Evolutionary conservation across 2,329 filamentous ascomycete genomes (phyloP).

Genomic region (Botrytis byssoidea): DNA sequence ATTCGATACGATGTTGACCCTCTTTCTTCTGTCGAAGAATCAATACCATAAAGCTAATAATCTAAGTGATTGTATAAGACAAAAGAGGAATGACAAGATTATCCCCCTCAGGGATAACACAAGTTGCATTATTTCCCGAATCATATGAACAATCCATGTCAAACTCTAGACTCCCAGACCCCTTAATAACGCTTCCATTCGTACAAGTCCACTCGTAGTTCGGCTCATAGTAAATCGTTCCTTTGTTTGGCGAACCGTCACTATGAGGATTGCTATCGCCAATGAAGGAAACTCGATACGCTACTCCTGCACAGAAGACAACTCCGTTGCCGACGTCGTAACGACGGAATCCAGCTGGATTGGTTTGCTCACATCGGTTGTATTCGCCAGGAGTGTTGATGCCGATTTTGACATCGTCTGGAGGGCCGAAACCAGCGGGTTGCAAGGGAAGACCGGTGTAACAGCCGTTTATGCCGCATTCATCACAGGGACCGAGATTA

Average conservation of each 20-base stretch:
- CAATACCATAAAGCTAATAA: not conserved
- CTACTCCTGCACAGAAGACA: not conserved
- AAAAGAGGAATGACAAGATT: slow-evolving; percentile 1
- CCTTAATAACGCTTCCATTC: not conserved
- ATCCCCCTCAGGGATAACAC: not conserved
- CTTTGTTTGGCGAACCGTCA: not conserved
- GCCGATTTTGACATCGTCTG: not conserved
- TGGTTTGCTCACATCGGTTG: not conserved
- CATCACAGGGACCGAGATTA: not conserved
- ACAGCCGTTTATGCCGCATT: not conserved
- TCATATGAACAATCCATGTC: slow-evolving; percentile 5
- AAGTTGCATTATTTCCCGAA: not conserved
- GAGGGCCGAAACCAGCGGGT: not conserved
- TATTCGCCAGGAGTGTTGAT: not conserved
- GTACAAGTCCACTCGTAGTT: not conserved
- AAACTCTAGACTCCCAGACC: not conserved
- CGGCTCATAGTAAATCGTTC: not conserved
- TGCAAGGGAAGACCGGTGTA: not conserved
- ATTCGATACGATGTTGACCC: not conserved
- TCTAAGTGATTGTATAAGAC: not conserved
- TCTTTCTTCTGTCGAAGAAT: not conserved
- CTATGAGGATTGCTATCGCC: not conserved
- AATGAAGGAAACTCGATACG: not conserved
- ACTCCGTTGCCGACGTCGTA: not conserved
- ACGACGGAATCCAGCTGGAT: not conserved